Evolutionary conservation across 2,329 filamentous ascomycete genomes (phyloP).

Genomic region (Aspergillus terreus): DNA sequence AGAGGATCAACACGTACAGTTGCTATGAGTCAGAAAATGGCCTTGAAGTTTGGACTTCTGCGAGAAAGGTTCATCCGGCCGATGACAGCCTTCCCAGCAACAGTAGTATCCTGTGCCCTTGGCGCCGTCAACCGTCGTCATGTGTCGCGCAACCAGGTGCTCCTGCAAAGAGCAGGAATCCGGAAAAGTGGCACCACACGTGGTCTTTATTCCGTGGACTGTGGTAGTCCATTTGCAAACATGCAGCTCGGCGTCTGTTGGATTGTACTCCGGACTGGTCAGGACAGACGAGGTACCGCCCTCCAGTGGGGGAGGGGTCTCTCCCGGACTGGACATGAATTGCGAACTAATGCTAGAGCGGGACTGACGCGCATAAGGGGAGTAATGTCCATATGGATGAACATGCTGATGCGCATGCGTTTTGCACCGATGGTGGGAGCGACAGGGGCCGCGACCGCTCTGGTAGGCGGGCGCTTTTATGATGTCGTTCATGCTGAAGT

Average conservation of each 20-base stretch:
- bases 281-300: conserved; percentile 31
- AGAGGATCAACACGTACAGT: conserved; percentile 29
- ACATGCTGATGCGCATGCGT: conserved; percentile 29
- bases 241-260: conserved; percentile 30
- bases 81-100: conserved; percentile 41
- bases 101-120: conserved; percentile 44
- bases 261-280: conserved; percentile 33
- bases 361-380: conserved; percentile 33
- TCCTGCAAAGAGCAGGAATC: conserved; percentile 37
- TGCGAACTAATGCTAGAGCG: conserved; percentile 37
- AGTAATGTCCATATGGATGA: conserved; percentile 32
- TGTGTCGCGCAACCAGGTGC: conserved; percentile 36
- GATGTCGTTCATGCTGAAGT: conserved; percentile 26
- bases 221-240: conserved; percentile 36
- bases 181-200: conserved; percentile 35
- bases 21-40: conserved; percentile 44
- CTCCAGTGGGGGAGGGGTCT: conserved; percentile 36
- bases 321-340: conserved; percentile 32
- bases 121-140: conserved; percentile 34
- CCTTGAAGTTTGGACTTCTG: conserved; percentile 45
- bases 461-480: conserved; percentile 26
- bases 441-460: conserved; percentile 26
- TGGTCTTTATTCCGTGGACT: conserved; percentile 22
- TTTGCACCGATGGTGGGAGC: conserved; percentile 33
- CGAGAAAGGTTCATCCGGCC: conserved; percentile 42